Evolutionary conservation across 1,284 basidiomycete genomes (phyloP).

Genomic region (Irpex lacteus): DNA sequence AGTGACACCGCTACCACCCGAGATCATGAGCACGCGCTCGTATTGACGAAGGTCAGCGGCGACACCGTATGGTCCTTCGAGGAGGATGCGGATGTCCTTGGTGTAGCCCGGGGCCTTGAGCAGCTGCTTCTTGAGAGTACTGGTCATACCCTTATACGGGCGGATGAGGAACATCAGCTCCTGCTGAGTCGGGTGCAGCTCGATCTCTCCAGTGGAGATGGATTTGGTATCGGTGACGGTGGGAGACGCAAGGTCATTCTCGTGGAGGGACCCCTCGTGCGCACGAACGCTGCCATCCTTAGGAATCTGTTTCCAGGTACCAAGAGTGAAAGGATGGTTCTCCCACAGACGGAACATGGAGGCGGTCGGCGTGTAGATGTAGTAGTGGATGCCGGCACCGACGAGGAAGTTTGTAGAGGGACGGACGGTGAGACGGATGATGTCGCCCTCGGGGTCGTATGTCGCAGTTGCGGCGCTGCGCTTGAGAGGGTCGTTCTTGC

Average conservation of each 20-base stretch:
- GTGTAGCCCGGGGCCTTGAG: background rate
- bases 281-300: background rate
- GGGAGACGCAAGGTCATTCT: background rate
- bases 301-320: background rate
- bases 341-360: background rate
- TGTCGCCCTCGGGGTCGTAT: background rate
- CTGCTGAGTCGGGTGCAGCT: background rate
- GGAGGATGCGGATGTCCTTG: background rate
- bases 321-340: background rate
- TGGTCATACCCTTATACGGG: background rate
- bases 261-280: background rate
- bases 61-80: background rate
- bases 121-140: background rate
- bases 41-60: background rate
- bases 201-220: background rate
- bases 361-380: background rate
- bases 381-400: background rate
- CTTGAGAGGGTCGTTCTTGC: background rate
- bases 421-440: background rate
- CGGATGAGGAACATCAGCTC: background rate
- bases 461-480: background rate
- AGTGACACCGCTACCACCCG: background rate
- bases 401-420: background rate
- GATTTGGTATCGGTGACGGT: background rate
- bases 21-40: background rate